Evolutionary conservation across 805 yeast species (phyloP), one percentile per base, ranked within the genome.

Genomic region (Pichia sporocuriosa): DNA sequence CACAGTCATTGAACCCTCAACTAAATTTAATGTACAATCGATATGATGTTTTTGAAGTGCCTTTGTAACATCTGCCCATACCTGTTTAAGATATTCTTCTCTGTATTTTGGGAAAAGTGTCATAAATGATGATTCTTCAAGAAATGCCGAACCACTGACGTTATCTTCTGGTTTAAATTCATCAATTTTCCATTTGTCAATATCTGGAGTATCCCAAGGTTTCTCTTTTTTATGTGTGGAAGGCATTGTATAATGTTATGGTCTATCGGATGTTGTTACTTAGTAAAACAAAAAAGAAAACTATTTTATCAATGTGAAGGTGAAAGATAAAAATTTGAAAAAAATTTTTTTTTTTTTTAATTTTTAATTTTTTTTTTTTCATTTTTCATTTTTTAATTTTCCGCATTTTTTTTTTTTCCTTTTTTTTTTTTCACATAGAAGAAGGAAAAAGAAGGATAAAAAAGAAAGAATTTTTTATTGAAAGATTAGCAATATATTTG

Each of bases 1-100:
- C 15, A 93, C 98, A 0, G 95, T 81, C 97, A 93, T 93, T 3
- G 96, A 81, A 34, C 98, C 98, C 59, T 93, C 97, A 22, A 93
- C 95, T 49, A 93, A 69, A 63, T 93, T 87, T 48, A 93, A 68
- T 29, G 80, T 81, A 63, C 96, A 86, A n/a, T 82, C 81, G 34
- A 93, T 71, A 43, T 84, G 81, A 52, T 79, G 79, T 40, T 73
- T 72, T 21, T 83, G 85, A 27, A 93, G 66, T 0, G 90, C 73
- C 54, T 74, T 78, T 2, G 97, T 87, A 10, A 93, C 93, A 49
- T 93, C 97, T 39, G 84, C 82, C 98, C 98, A 93, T 36, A 90
- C 76, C 44, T 84, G 81, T 54, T 87, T 81, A 43, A 93, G 66
- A 58, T 93, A 93, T 41, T 74, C 79, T 65, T 93, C 98, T 66